Percentiles rank a stretch among this genome's conserved stretches.
These are phyloP conservation scores for Ogataea ganodermae DNA, from an alignment of 805 yeast species.

Conservation along the genomic window DNA sequence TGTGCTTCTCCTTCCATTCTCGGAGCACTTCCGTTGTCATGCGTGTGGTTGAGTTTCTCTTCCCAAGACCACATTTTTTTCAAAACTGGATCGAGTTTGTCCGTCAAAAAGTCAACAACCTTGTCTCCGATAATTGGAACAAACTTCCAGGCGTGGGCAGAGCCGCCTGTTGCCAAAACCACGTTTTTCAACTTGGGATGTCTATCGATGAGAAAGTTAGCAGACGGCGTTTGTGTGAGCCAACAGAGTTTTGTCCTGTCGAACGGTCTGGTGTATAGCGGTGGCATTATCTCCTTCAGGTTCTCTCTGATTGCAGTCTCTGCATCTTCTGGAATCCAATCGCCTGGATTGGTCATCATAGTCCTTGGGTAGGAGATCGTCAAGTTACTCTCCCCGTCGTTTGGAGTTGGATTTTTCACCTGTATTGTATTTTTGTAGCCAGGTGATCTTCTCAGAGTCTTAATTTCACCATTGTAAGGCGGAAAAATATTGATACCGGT, in stretches of 20 bases:
- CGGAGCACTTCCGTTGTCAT: conserved; percentile 30
- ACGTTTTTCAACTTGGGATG: conserved; percentile 27
- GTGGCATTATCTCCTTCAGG: conserved; percentile 28
- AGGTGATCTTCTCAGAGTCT: conserved; percentile 29
- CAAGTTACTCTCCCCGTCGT: not conserved
- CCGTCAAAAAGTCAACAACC: conserved; percentile 25
- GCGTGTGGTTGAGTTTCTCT: conserved; percentile 16
- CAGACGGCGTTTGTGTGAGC: conserved; percentile 29
- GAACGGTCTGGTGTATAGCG: conserved; percentile 26
- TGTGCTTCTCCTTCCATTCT: conserved; percentile 29
- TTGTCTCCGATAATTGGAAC: conserved; percentile 31
- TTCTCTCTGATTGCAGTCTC: conserved; percentile 24
- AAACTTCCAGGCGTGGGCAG: conserved; percentile 33
- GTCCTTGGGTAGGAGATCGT: conserved; percentile 29
- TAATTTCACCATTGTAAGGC: conserved; percentile 31
- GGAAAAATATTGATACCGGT: conserved; percentile 32
- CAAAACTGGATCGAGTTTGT: conserved; percentile 21
- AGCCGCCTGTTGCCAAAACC: conserved; percentile 30
- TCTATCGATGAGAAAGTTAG: conserved; percentile 28
- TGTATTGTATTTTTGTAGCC: conserved; percentile 28
- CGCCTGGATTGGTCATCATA: conserved; percentile 20
- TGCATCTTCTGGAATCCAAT: conserved; percentile 32
- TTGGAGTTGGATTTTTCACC: conserved; percentile 24
- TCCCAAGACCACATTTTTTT: conserved; percentile 27
- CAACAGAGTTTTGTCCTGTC: conserved; percentile 31